Conservation (phyloP, 2,329 filamentous ascomycete genomes). For the Aspergillus transmontanensis region DNA sequence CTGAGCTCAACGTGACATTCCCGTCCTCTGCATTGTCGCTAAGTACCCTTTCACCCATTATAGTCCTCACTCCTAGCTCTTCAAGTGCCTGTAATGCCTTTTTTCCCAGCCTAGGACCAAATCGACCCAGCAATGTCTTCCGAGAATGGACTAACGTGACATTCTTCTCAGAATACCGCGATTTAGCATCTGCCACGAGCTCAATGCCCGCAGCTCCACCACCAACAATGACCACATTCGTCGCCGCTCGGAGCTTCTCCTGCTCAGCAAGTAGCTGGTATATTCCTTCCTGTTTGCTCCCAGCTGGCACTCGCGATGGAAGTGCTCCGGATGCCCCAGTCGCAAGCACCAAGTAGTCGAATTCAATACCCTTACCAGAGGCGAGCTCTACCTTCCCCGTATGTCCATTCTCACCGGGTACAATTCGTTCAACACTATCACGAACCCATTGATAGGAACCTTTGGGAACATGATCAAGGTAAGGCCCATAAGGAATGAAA, state of each 20-base stretch:
- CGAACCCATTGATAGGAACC: constrained; percentile 31
- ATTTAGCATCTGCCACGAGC: constrained; percentile 62
- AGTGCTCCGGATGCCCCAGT: constrained; percentile 55
- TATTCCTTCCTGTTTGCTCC: constrained; percentile 48
- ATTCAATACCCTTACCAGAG: constrained; percentile 51
- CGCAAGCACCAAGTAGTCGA: constrained; percentile 60
- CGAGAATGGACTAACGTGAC: constrained; percentile 63
- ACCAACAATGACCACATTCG: constrained; percentile 55
- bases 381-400: constrained; percentile 31
- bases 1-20: constrained; percentile 50
- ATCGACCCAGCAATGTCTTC: constrained; percentile 55
- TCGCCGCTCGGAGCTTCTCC: constrained; percentile 45
- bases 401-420: background rate
- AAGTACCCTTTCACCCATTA: constrained; percentile 49
- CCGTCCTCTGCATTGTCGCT: constrained; percentile 34
- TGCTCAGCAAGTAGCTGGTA: constrained; percentile 52
- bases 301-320: constrained; percentile 52
- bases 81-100: constrained; percentile 46
- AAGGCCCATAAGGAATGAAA: constrained; percentile 60
- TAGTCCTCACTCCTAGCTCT: constrained; percentile 52
- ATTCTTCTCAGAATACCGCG: constrained; percentile 57
- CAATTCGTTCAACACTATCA: background rate
- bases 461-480: constrained; percentile 39
- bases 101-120: constrained; percentile 45
- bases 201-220: constrained; percentile 66